Evolutionary conservation across 169 alveolate species (phyloP).

Genomic region (Plasmodium gallinaceum): DNA sequence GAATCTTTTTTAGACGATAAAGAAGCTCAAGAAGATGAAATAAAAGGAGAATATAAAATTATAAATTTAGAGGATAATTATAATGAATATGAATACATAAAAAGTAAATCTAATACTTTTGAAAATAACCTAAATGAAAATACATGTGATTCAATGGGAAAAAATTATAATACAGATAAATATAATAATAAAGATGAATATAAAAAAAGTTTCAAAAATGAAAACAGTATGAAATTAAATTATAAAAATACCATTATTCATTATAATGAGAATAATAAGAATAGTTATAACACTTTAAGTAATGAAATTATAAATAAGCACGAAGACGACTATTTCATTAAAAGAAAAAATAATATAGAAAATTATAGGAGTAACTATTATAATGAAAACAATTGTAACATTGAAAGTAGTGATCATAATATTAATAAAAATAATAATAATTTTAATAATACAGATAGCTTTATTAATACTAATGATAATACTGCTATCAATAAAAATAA

Average conservation of each 20-base stretch:
- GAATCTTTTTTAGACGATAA: constrained; percentile 9
- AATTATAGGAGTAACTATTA: not conserved
- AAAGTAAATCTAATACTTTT: not conserved
- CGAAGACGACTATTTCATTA: not conserved
- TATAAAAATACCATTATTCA: not conserved
- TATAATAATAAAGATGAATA: not conserved
- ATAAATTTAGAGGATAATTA: not conserved
- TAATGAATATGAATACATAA: not conserved
- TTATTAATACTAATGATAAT: not conserved
- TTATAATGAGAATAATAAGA: not conserved
- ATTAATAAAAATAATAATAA: not conserved
- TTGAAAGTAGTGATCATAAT: not conserved
- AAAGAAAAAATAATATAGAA: not conserved
- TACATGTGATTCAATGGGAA: not conserved
- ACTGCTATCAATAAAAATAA: not conserved
- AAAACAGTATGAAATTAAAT: not conserved
- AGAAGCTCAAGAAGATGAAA: not conserved
- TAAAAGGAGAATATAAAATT: not conserved
- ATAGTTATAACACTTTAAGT: not conserved
- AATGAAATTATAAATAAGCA: constrained; percentile 1
- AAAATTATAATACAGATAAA: not conserved
- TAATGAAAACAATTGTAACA: not conserved
- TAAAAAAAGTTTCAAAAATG: not conserved
- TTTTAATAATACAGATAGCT: not conserved
- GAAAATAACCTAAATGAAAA: not conserved